Percentiles rank a stretch among this genome's conserved stretches.
These are phyloP conservation scores for Stephania cephalantha DNA, from an alignment of 164 flowering plant genomes.

Conservation along the genomic window DNA sequence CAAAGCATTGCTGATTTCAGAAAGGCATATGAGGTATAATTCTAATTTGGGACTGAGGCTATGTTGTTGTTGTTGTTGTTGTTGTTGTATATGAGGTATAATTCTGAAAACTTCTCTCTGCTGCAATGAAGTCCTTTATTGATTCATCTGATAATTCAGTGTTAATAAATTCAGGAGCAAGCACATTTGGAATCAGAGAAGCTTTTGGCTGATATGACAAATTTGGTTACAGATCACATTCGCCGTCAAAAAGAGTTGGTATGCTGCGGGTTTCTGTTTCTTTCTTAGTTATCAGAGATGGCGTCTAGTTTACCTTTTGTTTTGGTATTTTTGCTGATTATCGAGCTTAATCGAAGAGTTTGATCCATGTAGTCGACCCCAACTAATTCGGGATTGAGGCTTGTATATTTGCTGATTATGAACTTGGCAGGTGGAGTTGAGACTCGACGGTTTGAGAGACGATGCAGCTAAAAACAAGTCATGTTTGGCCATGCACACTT, in stretches of 20 bases:
- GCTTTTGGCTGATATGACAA: conserved; percentile 70
- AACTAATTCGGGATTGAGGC: too few relatives aligned
- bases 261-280: conserved; percentile 10
- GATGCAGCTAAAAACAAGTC: conserved; percentile 39
- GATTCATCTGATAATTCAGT: neutral
- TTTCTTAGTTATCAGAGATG: neutral
- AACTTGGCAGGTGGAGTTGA: conserved; percentile 55
- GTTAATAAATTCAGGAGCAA: conserved; percentile 55
- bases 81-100: conserved; percentile 49
- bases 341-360: neutral
- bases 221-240: conserved; percentile 50
- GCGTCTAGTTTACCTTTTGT: neutral
- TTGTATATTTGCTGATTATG: neutral
- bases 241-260: conserved; percentile 81
- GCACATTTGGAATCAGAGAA: conserved; percentile 66
- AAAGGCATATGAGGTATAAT: conserved; percentile 48
- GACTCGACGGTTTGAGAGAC: conserved; percentile 52
- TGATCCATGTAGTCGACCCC: too few relatives aligned
- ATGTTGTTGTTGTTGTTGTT: too few relatives aligned
- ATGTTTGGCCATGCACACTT: conserved; percentile 64
- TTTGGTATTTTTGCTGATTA: neutral
- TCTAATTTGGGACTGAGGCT: too few relatives aligned
- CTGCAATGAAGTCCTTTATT: neutral
- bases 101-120: neutral
- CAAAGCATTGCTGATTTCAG: conserved; percentile 61